phyloP scores from a whole-genome alignment of 2,329 filamentous ascomycete genomes.

The Calonectria ilicicola region DNA sequence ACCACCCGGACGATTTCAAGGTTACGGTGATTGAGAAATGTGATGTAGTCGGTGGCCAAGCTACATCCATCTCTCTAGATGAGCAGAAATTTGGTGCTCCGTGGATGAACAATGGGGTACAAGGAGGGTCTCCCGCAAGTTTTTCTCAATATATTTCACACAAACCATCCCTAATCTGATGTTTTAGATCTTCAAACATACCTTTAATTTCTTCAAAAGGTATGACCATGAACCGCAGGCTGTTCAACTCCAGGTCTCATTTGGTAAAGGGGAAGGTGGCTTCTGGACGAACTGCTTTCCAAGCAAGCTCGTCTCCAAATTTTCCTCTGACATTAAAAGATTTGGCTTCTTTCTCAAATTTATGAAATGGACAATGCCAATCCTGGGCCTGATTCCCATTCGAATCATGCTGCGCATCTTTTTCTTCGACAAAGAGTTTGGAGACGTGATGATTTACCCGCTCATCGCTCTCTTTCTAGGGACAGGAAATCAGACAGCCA shows the following conservation, averaged over 20 bases:
- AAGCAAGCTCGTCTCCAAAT: constrained; percentile 66
- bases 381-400: constrained; percentile 72
- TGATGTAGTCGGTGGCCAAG: constrained; percentile 70
- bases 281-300: constrained; percentile 78
- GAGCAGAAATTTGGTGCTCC: constrained; percentile 66
- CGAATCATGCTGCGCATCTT: constrained; percentile 75
- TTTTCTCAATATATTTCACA: background rate
- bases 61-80: constrained; percentile 69
- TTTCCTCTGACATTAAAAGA: constrained; percentile 58
- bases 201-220: constrained; percentile 72
- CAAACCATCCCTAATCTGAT: background rate
- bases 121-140: constrained; percentile 63
- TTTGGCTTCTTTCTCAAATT: constrained; percentile 46
- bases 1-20: constrained; percentile 74
- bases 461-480: constrained; percentile 80
- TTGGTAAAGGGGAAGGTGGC: constrained; percentile 67
- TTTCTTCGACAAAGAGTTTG: constrained; percentile 76
- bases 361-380: constrained; percentile 69
- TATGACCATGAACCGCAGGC: constrained; percentile 68
- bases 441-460: constrained; percentile 77
- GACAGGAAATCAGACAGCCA: constrained; percentile 79
- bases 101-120: constrained; percentile 74
- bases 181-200: constrained; percentile 73
- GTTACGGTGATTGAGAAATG: constrained; percentile 72
- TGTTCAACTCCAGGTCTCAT: constrained; percentile 72